Evolutionary conservation across 179 eudicot genomes (phyloP), one percentile per base, ranked within the genome.

Genomic region (Silene noctiflora): DNA sequence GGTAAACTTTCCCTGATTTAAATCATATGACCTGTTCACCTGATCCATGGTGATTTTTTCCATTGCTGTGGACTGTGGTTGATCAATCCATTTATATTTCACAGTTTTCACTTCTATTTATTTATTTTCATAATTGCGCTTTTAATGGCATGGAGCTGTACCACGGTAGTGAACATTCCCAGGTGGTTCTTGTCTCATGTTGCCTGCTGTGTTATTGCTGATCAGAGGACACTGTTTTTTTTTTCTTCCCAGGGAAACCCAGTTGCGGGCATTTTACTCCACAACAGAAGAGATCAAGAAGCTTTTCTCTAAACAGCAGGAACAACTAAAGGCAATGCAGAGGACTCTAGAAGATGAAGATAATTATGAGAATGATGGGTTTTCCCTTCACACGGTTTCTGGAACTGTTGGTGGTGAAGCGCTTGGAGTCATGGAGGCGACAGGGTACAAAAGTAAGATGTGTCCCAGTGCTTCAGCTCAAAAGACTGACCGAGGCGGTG

Each of bases 281-380:
- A 93, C 99, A 10, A 95, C 98, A 13, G 98, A 91, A 83, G 98
- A 93, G 87, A 95, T 95, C 78, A 84, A 89, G 12, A 69, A 21
- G 56, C 76, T 95, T 39, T 91, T 95, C 81, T 73, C 90, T 33
- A 95, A 91, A 86, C 99, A 93, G 86, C 99, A 95, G 79, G 97
- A 95, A 77, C 99, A 95, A 79, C 85, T 95, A 31, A 93, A 95
- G 84, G 73, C 95, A 71, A 95, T 95, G 99, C 99, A 89, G 78
- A 95, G 87, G 79, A 90, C 99, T 72, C 84, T 95, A 75, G 97
- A 93, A 83, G 99, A 93, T 78, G 93, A 93, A 75, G 99, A 95
- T 75, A 88, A 93, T 76, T 93, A 93, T 74, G 91, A 85, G 14
- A 80, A 87, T 72, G 79, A 88, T 62, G 99, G 91, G 79, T 55